Evolutionary conservation across 345 rosid species (phyloP).

Genomic region (Citrus australasica): DNA sequence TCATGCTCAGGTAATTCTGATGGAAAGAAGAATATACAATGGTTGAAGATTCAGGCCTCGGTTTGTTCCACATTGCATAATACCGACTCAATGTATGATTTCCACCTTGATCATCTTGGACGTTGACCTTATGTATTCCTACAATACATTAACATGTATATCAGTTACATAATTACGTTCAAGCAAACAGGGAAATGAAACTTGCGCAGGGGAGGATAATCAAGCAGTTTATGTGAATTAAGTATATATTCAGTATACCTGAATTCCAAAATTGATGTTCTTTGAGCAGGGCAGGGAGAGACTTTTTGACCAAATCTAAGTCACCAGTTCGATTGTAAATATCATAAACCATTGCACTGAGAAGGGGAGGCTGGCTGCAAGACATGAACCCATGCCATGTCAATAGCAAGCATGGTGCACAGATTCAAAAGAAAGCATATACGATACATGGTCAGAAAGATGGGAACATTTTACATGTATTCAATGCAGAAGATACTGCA

Average conservation of each 20-base stretch:
- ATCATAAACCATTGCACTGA: conserved; percentile 77
- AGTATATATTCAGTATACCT: conserved; percentile 30
- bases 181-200: background rate
- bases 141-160: conserved; percentile 1
- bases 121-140: conserved; percentile 64
- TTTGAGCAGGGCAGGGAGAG: conserved; percentile 67
- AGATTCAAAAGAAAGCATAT: background rate
- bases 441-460: background rate
- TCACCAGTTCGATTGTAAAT: conserved; percentile 69
- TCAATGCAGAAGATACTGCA: background rate
- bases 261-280: conserved; percentile 82
- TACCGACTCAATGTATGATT: conserved; percentile 66
- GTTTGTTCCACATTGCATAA: conserved; percentile 89
- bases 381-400: background rate
- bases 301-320: conserved; percentile 40
- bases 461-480: background rate
- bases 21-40: conserved; percentile 38
- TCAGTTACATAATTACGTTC: background rate
- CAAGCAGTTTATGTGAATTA: too few relatives aligned
- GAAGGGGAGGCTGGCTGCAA: conserved; percentile 86
- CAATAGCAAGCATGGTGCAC: background rate
- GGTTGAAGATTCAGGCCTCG: conserved; percentile 75
- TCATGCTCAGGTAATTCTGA: conserved; percentile 2
- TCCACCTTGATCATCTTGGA: conserved; percentile 42
- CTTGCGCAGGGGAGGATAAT: background rate